Evolutionary conservation across 2,329 filamentous ascomycete genomes (phyloP), one percentile per base, ranked within the genome.

Genomic region (Coniosporium tulheliwenetii): DNA sequence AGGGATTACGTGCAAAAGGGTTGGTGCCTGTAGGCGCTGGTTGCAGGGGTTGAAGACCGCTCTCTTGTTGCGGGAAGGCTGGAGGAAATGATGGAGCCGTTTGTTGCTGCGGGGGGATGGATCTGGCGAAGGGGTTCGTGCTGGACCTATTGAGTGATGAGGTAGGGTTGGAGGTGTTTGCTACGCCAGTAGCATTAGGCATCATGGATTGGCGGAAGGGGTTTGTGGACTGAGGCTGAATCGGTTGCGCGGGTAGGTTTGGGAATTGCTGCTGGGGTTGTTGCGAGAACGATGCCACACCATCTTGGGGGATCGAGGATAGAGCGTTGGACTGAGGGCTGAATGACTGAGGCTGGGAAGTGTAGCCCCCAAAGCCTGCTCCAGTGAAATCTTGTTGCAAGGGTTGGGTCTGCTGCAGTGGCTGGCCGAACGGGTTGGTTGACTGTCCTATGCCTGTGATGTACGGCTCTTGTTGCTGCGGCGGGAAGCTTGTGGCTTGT

Each of bases 131-230:
- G 41, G 41, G 49, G 15, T 65, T 58, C 45, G 65, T 55, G 44
- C 66, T 58, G 40, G 50, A 39, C 51, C 52, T 5, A 52, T 54
- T 7, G 56, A 53, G 37, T 57, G 46, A 39, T 13, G 47, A 45
- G 16, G 56, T 51, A 16, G 19, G 19, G 19, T 3, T 26, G 19
- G 19, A 26, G 19, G 19, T 26, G 19, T 26, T 26, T 26, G 19
- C 19, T 7, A 26, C 7, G 19, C 48, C 45, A 29, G 62, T 56
- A 29, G 55, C 53, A 13, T 53, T 54, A 2, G 64, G 54, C 64
- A 94, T 67, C 78, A 89, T 89, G 1, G 89, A 95, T 55, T 86
- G 81, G 35, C 91, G 75, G 73, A 98, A 98, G 0, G 91, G 91
- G 56, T 98, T 98, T 7, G 86, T 94, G 15, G 68, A 77, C 51